These are phyloP conservation scores for Pharnaceum exiguum DNA, from an alignment of 148 eudicot species.

Conservation along the genomic window DNA sequence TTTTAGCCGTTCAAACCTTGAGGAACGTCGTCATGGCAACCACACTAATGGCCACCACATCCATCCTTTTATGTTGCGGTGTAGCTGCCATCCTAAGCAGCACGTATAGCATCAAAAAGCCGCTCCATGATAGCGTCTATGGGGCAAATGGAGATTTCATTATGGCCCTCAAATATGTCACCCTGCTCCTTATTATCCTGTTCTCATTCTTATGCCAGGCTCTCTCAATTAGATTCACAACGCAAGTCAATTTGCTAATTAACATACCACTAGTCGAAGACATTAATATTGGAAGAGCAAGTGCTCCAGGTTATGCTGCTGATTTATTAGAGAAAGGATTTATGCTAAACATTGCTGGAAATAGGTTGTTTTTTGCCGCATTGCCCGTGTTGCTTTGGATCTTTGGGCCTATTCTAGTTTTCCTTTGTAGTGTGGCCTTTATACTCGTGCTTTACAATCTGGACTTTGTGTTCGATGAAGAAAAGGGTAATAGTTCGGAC, in stretches of 20 bases:
- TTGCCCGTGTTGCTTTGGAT: conserved; percentile 38
- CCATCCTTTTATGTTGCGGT: conserved; percentile 79
- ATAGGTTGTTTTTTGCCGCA: conserved; percentile 33
- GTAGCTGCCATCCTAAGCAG: conserved; percentile 91
- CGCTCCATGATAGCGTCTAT: conserved; percentile 68
- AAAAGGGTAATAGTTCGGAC: background rate
- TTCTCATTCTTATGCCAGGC: conserved; percentile 83
- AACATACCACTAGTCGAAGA: conserved; percentile 14
- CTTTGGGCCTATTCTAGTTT: conserved; percentile 30
- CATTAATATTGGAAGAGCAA: background rate
- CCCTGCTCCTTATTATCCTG: conserved; percentile 57
- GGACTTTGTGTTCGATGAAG: conserved; percentile 17
- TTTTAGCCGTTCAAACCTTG: conserved; percentile 85
- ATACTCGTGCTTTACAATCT: conserved; percentile 33
- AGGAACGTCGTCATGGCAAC: conserved; percentile 94
- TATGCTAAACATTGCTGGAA: conserved; percentile 22
- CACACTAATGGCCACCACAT: conserved; percentile 96
- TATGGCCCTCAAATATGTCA: conserved; percentile 79
- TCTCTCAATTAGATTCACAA: conserved; percentile 72
- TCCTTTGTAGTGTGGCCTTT: conserved; percentile 21
- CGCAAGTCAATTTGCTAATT: conserved; percentile 71
- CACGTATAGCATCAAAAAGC: conserved; percentile 80
- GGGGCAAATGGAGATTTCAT: conserved; percentile 92
- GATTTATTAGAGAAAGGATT: conserved; percentile 31
- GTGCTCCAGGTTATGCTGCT: conserved; percentile 18